These are phyloP conservation scores for Testicularia cyperi DNA, from an alignment of 1,284 basidiomycete genomes.

Conservation along the genomic window DNA sequence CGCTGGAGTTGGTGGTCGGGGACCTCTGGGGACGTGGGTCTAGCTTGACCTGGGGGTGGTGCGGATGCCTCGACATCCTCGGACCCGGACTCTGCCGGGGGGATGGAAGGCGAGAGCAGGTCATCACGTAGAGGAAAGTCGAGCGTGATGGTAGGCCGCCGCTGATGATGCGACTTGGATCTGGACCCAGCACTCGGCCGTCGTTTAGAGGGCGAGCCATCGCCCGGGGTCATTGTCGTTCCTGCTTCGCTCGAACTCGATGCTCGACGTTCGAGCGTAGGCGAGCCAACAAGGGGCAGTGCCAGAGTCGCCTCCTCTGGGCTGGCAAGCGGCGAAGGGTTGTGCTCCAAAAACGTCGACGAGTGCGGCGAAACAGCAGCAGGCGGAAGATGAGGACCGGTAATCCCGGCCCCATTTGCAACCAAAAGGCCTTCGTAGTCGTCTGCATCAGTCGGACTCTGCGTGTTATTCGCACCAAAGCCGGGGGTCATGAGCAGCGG, in stretches of 20 bases:
- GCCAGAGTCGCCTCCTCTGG: slow-evolving; percentile 16
- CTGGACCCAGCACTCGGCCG: too few relatives aligned
- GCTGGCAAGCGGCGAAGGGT: slow-evolving; percentile 10
- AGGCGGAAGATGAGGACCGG: slow-evolving; percentile 45
- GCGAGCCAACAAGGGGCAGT: slow-evolving; percentile 5
- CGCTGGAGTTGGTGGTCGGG: too few relatives aligned
- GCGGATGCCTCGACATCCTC: too few relatives aligned
- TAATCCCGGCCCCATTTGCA: slow-evolving; percentile 40
- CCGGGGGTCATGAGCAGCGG: slow-evolving; percentile 11
- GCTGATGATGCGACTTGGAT: slow-evolving; percentile 2
- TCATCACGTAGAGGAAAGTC: slow-evolving; percentile 35
- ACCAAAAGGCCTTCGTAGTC: slow-evolving; percentile 15
- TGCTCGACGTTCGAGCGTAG: too few relatives aligned
- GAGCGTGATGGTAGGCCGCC: slow-evolving; percentile 37
- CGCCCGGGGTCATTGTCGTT: too few relatives aligned
- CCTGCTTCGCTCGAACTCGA: too few relatives aligned
- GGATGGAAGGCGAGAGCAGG: slow-evolving; percentile 18
- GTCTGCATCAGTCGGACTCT: slow-evolving; percentile 4
- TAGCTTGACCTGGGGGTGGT: too few relatives aligned
- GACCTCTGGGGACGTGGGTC: too few relatives aligned
- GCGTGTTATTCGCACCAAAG: slow-evolving; percentile 2
- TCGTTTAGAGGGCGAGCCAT: too few relatives aligned
- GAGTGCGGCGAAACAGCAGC: slow-evolving; percentile 15
- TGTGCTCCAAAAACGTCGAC: slow-evolving; percentile 14
- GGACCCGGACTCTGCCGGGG: background rate